Evolutionary conservation across 257 asterid genomes (phyloP).

Genomic region (Paulownia fortunei): DNA sequence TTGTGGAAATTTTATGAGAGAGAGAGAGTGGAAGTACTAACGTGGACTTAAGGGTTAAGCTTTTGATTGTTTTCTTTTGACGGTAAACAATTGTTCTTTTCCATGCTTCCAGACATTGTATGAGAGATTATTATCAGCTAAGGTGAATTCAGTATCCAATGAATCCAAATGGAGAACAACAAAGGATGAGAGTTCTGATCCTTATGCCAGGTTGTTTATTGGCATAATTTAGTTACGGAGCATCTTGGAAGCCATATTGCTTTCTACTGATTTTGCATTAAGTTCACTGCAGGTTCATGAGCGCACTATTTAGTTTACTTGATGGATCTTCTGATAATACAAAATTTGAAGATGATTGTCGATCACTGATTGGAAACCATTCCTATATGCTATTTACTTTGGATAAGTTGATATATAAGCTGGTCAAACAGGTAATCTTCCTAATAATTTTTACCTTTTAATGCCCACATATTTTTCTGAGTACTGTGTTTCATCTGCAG

Average conservation of each 20-base stretch:
- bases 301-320: conserved; percentile 81
- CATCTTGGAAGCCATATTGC: conserved; percentile 17
- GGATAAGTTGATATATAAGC: conserved; percentile 90
- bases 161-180: conserved; percentile 59
- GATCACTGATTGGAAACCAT: conserved; percentile 89
- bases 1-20: background rate
- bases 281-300: conserved; percentile 74
- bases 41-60: no score
- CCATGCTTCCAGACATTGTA: conserved; percentile 50
- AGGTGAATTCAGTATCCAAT: conserved; percentile 46
- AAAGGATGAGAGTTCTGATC: conserved; percentile 53
- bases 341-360: conserved; percentile 96
- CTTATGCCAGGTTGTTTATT: conserved; percentile 51
- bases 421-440: conserved; percentile 82
- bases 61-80: no score
- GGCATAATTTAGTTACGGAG: conserved; percentile 11
- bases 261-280: conserved; percentile 26
- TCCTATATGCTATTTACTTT: conserved; percentile 89
- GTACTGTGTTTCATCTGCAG: conserved; percentile 43
- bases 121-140: conserved; percentile 65
- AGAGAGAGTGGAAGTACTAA: no score
- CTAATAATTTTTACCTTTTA: background rate
- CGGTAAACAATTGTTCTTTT: background rate
- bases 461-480: conserved; percentile 19
- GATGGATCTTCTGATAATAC: conserved; percentile 94